These are phyloP conservation scores for Zymoseptoria ardabiliae DNA, from an alignment of 2,329 filamentous ascomycete genomes.

Conservation along the genomic window DNA sequence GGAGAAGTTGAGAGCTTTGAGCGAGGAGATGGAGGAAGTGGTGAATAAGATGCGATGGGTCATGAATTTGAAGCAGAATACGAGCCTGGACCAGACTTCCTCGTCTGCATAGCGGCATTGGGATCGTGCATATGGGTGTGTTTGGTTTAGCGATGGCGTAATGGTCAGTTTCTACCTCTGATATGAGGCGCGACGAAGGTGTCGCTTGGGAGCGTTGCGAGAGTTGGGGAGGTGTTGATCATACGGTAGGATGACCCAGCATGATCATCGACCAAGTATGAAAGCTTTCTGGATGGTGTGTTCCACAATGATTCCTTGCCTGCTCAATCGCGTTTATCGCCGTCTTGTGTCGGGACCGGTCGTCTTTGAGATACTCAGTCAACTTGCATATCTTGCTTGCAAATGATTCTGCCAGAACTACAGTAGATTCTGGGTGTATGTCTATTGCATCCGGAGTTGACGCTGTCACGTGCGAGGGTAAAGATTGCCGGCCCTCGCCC, in stretches of 20 bases:
- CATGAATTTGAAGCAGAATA: slow-evolving; percentile 53
- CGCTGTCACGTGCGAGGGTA: background rate
- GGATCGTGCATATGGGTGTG: background rate
- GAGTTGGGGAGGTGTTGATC: no score
- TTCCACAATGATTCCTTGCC: background rate
- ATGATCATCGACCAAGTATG: background rate
- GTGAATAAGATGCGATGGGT: slow-evolving; percentile 67
- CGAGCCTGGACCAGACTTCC: slow-evolving; percentile 1
- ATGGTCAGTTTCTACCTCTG: background rate
- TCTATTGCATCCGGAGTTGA: background rate
- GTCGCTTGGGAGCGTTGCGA: background rate
- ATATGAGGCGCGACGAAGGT: background rate
- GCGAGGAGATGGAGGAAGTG: slow-evolving; percentile 53
- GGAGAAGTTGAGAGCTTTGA: slow-evolving; percentile 48
- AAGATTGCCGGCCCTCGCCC: background rate
- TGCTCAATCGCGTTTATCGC: no score
- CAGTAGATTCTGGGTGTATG: background rate
- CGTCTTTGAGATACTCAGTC: background rate
- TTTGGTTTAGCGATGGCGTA: background rate
- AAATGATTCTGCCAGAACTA: background rate
- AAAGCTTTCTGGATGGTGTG: background rate
- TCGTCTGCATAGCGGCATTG: background rate
- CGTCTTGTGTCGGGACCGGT: no score
- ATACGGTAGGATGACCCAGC: background rate
- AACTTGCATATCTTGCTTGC: background rate